Evolutionary conservation across 257 asterid species (phyloP), one percentile per base, ranked within the genome.

Genomic region (Scutellaria galericulata): DNA sequence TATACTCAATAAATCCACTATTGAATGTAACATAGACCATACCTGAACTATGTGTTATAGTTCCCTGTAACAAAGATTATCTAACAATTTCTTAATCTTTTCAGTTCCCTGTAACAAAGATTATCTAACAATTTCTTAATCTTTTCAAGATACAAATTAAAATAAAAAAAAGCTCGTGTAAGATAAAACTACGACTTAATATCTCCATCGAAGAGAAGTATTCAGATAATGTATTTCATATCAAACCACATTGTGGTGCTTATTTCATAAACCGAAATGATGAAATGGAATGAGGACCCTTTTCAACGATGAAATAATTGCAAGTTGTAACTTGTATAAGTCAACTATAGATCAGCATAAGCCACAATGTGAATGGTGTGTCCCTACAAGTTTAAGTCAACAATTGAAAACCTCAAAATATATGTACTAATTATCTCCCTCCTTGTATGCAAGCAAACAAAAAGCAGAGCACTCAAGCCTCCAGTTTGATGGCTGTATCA

Each of bases 401-500:
- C 7, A 68, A 31, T 9, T 41, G 46, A 35, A 35, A 71, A 72
- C 9, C 20, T 61, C 56, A 35, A 74, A 73, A 42, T 9, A n/a
- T 61, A 73, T 76, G 54, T 62, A 79, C 66, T 77, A 37, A 9
- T 14, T 24, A 48, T 31, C 72, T 64, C 62, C 2, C 72, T 64
- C 62, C 2, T 15, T 0, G 44, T n/a, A 14, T 31, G 24, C 24
- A 22, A 13, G 31, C 40, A 14, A 7, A 31, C 2, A 46, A 5
- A 5, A n/a, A 39, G 20, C 10, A 20, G 7, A 66, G 41, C 48
- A 71, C 53, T 88, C 84, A 92, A 42, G 86, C 83, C 76, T 80
- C 85, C 80, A 85, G 7, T 73, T 87, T 90, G 75, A 87, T 75
- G 80, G 95, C 87, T 0, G 89, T 72, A 75, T 95, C 99, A 13